Evolutionary conservation across 2,329 filamentous ascomycete genomes (phyloP).

Genomic region (Apiospora malaysiana): DNA sequence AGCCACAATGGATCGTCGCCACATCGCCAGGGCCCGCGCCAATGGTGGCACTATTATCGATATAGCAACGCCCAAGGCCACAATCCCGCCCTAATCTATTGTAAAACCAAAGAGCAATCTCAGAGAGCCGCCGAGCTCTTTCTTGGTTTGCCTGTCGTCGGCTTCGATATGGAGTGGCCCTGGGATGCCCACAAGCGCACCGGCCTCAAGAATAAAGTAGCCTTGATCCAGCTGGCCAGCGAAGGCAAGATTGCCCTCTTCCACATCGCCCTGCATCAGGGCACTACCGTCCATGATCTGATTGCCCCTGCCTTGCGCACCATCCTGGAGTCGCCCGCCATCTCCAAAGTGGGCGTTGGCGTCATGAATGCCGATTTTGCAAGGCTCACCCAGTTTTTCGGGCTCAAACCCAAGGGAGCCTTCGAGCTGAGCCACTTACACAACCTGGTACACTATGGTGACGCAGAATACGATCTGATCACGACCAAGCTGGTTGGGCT

Average conservation of each 20-base stretch:
- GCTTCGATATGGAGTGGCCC: conserved; percentile 39
- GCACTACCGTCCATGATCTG: conserved; percentile 31
- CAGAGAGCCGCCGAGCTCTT: conserved; percentile 33
- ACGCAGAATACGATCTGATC: conserved; percentile 21
- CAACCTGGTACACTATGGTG: conserved; percentile 27
- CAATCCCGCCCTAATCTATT: conserved; percentile 28
- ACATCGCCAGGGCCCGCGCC: neutral
- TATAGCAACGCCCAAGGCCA: conserved; percentile 29
- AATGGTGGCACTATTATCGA: conserved; percentile 28
- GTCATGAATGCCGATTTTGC: conserved; percentile 32
- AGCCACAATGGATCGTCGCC: neutral
- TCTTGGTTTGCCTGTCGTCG: conserved; percentile 32
- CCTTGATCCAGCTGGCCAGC: conserved; percentile 35
- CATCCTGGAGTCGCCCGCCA: conserved; percentile 33
- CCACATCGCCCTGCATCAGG: conserved; percentile 34
- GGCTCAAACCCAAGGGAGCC: conserved; percentile 30
- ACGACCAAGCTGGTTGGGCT: conserved; percentile 29
- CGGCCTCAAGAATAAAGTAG: conserved; percentile 31
- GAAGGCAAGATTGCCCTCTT: conserved; percentile 34
- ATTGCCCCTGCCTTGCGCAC: conserved; percentile 34
- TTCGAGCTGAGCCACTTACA: conserved; percentile 37
- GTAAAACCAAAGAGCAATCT: conserved; percentile 28
- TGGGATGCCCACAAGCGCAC: conserved; percentile 24
- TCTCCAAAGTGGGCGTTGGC: conserved; percentile 34
- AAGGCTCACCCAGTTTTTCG: conserved; percentile 29